phyloP scores from a whole-genome alignment of 768 basidiomycete species.

The Collybia sp. region DNA sequence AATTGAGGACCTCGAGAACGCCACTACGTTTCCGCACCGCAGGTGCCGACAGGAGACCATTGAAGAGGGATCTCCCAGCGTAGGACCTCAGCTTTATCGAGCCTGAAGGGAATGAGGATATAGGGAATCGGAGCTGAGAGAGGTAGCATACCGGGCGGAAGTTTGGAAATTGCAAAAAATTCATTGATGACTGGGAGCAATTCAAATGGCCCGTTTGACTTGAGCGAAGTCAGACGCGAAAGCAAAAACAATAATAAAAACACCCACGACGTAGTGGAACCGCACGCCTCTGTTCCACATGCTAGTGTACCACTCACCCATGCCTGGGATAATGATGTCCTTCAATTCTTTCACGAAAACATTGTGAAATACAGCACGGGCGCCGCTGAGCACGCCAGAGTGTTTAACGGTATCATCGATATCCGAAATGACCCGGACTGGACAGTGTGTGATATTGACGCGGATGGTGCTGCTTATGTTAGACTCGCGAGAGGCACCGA shows the following conservation, averaged over 20 bases:
- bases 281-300: conserved; percentile 70
- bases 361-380: conserved; percentile 80
- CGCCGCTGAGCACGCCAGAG: conserved; percentile 74
- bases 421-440: conserved; percentile 83
- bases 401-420: conserved; percentile 91
- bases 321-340: conserved; percentile 77
- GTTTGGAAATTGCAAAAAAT: conserved; percentile 65
- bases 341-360: conserved; percentile 85
- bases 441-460: conserved; percentile 54
- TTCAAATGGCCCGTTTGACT: conserved; percentile 90
- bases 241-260: not conserved
- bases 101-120: conserved; percentile 29
- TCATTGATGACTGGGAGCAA: conserved; percentile 73
- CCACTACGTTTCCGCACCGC: conserved; percentile 79
- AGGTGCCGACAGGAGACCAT: too few relatives aligned
- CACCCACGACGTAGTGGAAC: conserved; percentile 86
- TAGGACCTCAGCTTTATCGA: conserved; percentile 85
- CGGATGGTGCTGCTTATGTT: conserved; percentile 21
- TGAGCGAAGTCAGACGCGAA: not conserved
- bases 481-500: not conserved
- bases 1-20: too few relatives aligned
- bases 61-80: conserved; percentile 77
- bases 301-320: conserved; percentile 71
- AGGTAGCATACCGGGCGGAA: conserved; percentile 51
- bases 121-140: not conserved